These are phyloP conservation scores for Tetrapisispora fleetii DNA, from an alignment of 805 yeast species.

Conservation along the genomic window DNA sequence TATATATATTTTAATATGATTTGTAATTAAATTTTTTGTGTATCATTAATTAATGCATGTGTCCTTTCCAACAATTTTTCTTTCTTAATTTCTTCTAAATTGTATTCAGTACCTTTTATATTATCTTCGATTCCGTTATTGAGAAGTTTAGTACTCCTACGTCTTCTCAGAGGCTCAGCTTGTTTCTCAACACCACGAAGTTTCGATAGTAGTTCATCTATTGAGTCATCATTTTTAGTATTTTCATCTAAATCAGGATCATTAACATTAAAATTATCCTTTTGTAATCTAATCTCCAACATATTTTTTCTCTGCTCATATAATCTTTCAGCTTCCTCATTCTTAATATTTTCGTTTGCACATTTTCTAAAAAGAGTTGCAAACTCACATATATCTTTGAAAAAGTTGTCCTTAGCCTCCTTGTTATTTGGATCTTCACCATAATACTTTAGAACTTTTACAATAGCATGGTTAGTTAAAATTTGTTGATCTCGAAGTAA, in stretches of 20 bases:
- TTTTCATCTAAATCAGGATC: constrained; percentile 3
- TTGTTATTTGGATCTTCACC: constrained; percentile 57
- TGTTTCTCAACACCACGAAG: constrained; percentile 18
- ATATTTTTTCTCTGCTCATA: constrained; percentile 55
- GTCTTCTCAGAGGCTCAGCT: constrained; percentile 11
- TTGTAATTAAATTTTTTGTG: constrained; percentile 23
- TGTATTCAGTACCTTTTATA: not conserved
- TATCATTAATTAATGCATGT: constrained; percentile 21
- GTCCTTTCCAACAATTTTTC: constrained; percentile 18
- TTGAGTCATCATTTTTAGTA: constrained; percentile 13
- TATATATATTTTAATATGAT: not conserved
- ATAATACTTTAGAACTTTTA: constrained; percentile 53
- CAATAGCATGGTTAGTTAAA: constrained; percentile 42
- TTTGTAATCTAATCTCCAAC: constrained; percentile 20
- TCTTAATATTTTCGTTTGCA: constrained; percentile 51
- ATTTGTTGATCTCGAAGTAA: constrained; percentile 41
- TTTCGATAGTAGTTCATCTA: constrained; percentile 19
- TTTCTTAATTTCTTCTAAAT: not conserved
- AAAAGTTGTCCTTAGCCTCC: constrained; percentile 48
- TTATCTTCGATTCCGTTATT: not conserved
- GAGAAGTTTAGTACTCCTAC: constrained; percentile 11
- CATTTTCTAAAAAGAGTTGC: constrained; percentile 52
- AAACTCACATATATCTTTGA: constrained; percentile 52
- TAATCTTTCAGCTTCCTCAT: constrained; percentile 58
- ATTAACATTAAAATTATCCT: not conserved